Evolutionary conservation across 495 filamentous ascomycete genomes (phyloP).

Genomic region (Peziza echinospora): DNA sequence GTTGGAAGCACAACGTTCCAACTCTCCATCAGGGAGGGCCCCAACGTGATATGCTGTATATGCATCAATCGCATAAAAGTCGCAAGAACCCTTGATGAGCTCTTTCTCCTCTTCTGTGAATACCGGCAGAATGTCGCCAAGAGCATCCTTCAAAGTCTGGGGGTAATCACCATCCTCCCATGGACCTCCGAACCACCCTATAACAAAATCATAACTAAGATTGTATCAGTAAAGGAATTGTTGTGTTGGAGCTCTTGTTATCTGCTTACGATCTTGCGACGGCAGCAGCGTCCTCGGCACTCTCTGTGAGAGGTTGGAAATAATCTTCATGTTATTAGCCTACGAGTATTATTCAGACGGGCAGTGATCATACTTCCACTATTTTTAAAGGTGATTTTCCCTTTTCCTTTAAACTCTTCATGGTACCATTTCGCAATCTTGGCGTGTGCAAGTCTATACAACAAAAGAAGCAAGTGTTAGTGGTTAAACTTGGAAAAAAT

Average conservation of each 20-base stretch:
- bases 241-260: too few species aligned
- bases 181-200: slow-evolving; percentile 26
- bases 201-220: slow-evolving; percentile 24
- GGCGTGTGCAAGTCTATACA: slow-evolving; percentile 21
- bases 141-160: slow-evolving; percentile 21
- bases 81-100: slow-evolving; percentile 26
- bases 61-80: slow-evolving; percentile 25
- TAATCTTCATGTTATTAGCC: slow-evolving; percentile 14
- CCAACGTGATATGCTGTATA: slow-evolving; percentile 21
- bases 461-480: too few species aligned
- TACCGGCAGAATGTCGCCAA: slow-evolving; percentile 21
- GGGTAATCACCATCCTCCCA: slow-evolving; percentile 26
- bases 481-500: background rate
- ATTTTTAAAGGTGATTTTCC: slow-evolving; percentile 24
- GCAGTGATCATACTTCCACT: too few species aligned
- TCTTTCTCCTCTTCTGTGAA: slow-evolving; percentile 21
- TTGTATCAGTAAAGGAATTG: slow-evolving; percentile 9
- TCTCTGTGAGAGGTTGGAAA: slow-evolving; percentile 20
- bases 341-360: background rate
- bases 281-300: slow-evolving; percentile 17
- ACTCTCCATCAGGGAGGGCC: slow-evolving; percentile 12
- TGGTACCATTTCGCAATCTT: slow-evolving; percentile 26
- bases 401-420: slow-evolving; percentile 23
- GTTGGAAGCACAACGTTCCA: slow-evolving; percentile 22
- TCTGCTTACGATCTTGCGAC: slow-evolving; percentile 15